Percentiles rank a stretch among this genome's conserved stretches.
phyloP scores from a whole-genome alignment of 1,139 yeast genomes.

The Lipomyces yarrowii region DNA sequence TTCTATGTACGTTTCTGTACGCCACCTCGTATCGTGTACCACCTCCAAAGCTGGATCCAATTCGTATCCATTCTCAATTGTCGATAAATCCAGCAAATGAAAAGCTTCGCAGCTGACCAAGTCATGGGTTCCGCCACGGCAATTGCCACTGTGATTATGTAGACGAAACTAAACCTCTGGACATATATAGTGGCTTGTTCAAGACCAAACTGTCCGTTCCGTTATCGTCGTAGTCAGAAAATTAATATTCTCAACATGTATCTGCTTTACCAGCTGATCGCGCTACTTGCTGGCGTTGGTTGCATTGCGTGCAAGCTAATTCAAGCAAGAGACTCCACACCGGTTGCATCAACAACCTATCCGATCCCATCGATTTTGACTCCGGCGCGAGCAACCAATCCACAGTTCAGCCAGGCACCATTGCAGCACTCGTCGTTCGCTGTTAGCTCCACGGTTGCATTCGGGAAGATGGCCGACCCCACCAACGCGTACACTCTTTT shows the following conservation, averaged over 20 bases:
- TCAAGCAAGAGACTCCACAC: not conserved
- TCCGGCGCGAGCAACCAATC: not conserved
- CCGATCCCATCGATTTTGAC: not conserved
- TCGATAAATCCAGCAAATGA: not conserved
- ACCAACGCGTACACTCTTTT: constrained; percentile 7
- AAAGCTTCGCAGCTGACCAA: not conserved
- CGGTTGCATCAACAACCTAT: constrained; percentile 5
- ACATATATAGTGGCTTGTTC: not conserved
- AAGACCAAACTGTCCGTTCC: not conserved
- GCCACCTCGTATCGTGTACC: not conserved
- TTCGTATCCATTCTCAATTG: not conserved
- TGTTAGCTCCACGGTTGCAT: constrained; percentile 3
- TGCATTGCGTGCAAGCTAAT: not conserved
- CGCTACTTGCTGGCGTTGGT: not conserved
- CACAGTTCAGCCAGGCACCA: constrained; percentile 2
- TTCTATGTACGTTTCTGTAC: not conserved
- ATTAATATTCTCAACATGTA: not conserved
- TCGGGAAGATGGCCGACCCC: constrained; percentile 15
- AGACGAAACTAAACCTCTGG: not conserved
- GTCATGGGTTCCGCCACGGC: not conserved
- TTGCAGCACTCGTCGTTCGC: constrained; percentile 17
- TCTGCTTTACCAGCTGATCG: not conserved
- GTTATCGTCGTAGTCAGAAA: not conserved
- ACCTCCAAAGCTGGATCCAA: not conserved
- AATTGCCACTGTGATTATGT: not conserved